Percentiles rank a stretch among this genome's conserved stretches.
Conservation (phyloP, 176 grass and related monocot genomes). For the Sorghum bicolor region DNA sequence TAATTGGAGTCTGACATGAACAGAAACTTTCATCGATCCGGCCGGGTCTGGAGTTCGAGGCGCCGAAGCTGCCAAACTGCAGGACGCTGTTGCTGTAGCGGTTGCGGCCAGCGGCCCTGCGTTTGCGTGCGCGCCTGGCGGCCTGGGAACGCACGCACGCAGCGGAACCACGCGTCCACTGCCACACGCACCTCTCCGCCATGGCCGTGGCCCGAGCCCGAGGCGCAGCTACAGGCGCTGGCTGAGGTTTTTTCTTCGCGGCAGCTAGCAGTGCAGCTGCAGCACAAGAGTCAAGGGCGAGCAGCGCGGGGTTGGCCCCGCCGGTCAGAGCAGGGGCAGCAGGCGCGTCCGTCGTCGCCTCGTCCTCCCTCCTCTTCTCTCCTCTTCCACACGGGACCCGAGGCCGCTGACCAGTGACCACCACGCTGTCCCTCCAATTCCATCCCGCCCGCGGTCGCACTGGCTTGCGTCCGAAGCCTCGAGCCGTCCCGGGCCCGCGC, state of each 20-base stretch:
- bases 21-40: neutral
- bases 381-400: neutral
- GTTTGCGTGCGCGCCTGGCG: neutral
- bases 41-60: neutral
- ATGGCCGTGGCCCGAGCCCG: no score
- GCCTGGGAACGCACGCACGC: conserved; percentile 7
- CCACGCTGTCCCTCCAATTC: conserved; percentile 6
- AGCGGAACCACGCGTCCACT: neutral
- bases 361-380: no score
- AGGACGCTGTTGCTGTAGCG: neutral
- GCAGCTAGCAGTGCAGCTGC: neutral
- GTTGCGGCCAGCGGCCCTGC: neutral
- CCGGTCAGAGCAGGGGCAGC: neutral
- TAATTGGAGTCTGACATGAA: neutral
- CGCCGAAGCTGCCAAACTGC: neutral
- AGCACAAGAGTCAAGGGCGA: neutral
- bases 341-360: neutral
- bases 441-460: neutral
- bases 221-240: neutral
- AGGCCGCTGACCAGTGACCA: conserved; percentile 9
- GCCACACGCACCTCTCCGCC: neutral
- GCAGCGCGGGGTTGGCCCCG: neutral
- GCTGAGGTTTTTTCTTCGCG: neutral
- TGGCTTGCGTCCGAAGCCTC: conserved; percentile 46
- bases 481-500: neutral